Evolutionary conservation across 768 basidiomycete genomes (phyloP).

Genomic region (Leccinum pellstonianum): DNA sequence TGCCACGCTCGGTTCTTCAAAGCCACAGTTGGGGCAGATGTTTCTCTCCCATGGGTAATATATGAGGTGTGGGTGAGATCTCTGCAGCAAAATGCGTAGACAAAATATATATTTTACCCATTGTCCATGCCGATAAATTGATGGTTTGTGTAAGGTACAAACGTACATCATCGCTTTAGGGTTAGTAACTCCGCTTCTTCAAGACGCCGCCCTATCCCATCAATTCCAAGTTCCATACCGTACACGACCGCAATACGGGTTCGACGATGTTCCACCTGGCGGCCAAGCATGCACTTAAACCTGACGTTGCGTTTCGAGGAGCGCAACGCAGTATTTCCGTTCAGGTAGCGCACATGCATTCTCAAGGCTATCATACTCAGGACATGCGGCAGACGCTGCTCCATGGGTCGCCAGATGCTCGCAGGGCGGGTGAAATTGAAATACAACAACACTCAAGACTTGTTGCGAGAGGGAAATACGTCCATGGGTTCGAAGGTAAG

Average conservation of each 20-base stretch:
- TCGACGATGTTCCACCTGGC: constrained; percentile 25
- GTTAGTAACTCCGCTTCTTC: constrained; percentile 23
- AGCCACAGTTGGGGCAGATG: constrained; percentile 25
- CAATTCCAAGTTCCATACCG: constrained; percentile 1
- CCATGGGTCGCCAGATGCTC: constrained; percentile 92
- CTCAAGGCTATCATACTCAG: constrained; percentile 29
- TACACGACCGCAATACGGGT: background rate
- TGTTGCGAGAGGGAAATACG: constrained; percentile 91
- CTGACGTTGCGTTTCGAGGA: constrained; percentile 17
- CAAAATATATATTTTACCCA: background rate
- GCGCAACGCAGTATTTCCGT: constrained; percentile 57
- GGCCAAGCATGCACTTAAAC: constrained; percentile 16
- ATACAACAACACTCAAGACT: constrained; percentile 81
- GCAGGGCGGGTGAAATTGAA: constrained; percentile 74
- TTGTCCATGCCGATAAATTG: background rate
- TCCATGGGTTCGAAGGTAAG: constrained; percentile 84
- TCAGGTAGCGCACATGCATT: constrained; percentile 44
- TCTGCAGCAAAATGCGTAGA: constrained; percentile 11
- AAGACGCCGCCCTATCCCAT: constrained; percentile 7
- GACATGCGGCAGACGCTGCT: constrained; percentile 63
- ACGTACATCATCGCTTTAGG: background rate
- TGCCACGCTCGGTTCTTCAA: constrained; percentile 31
- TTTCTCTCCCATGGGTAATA: constrained; percentile 36
- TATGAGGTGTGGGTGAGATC: constrained; percentile 42
- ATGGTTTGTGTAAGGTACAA: background rate